Evolutionary conservation across 2,329 filamentous ascomycete species (phyloP).

Genomic region (Monilinia aucupariae): DNA sequence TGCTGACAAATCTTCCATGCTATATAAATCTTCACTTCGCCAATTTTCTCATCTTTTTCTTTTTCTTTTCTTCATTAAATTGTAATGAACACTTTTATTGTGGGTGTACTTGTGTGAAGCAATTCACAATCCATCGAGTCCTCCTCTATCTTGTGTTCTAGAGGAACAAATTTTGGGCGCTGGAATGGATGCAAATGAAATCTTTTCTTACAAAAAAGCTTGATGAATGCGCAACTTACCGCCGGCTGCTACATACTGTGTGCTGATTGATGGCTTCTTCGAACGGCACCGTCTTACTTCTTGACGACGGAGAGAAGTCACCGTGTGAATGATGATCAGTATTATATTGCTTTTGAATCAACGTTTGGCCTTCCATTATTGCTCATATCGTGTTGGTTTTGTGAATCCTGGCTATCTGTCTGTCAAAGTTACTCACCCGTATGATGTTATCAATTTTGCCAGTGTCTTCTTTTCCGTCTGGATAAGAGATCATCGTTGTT

Average conservation of each 20-base stretch:
- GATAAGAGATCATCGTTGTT: background rate
- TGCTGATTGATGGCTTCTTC: background rate
- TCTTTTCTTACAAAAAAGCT: constrained; percentile 31
- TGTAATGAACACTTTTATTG: constrained; percentile 66
- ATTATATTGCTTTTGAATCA: background rate
- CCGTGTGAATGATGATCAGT: no score
- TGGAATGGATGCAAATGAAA: constrained; percentile 70
- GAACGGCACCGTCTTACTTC: background rate
- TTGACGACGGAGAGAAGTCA: background rate
- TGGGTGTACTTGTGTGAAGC: constrained; percentile 56
- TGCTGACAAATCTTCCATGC: constrained; percentile 20
- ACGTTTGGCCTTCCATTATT: background rate
- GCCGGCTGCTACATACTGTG: constrained; percentile 60
- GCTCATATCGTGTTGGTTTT: background rate
- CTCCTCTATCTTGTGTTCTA: constrained; percentile 69
- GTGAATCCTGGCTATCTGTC: background rate
- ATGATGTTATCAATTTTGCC: background rate
- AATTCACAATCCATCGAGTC: constrained; percentile 48
- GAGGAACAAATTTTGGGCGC: constrained; percentile 49
- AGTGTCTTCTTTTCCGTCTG: background rate
- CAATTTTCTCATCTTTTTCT: constrained; percentile 26
- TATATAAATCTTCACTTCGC: constrained; percentile 24
- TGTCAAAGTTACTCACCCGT: background rate
- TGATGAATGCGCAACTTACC: constrained; percentile 57
- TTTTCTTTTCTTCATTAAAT: constrained; percentile 43